Base-by-base conservation (phyloP, 2,329 filamentous ascomycete genomes). In the Pseudogymnoascus sp. region DNA sequence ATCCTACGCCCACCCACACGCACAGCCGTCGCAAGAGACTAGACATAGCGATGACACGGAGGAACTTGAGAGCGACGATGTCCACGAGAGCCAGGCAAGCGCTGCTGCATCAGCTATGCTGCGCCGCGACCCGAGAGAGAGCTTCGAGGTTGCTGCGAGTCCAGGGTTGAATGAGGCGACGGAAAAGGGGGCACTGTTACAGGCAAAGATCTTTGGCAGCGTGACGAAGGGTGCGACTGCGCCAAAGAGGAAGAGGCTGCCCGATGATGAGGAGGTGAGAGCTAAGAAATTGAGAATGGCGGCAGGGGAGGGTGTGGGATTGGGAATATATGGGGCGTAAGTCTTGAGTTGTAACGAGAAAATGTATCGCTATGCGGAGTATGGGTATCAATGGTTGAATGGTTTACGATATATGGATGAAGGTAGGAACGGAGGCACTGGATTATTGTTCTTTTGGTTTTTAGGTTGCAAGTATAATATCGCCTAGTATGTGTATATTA, bases 91-190 rank as follows among this genome's bases (percentile, higher is more conserved):
- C 64, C 89, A 90, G 70, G 90, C 91, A 7, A 93, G 88, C 70
- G 88, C 90, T 67, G 85, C 86, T 50, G 91, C 91, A 1, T 86
- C 87, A 1, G 86, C 86, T 68, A 86, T 93, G 85, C 80, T 91
- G 66, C 86, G 88, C 14, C 81, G 84, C 77, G 80, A 68, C 76
- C 80, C 61, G 72, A 77, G 56, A 68, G 68, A 76, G 68, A 75
- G 72, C 69, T 77, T 72, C 38, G 72, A 73, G 33, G 69, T 74
- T 64, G 69, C 69, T 16, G 66, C 67, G 37, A 70, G 70, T 11
- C 68, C 71, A 10, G 67, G 65, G 10, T 62, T 62, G n/a, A 72
- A 70, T 14, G 61, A 33, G 10, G 61, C 66, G 73, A 74, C 44
- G 68, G 70, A 59, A 67, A 71, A 56, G 70, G 72, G 44, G 71